Evolutionary conservation across 2,329 filamentous ascomycete species (phyloP).

Genomic region (Pseudopithomyces chartarum): DNA sequence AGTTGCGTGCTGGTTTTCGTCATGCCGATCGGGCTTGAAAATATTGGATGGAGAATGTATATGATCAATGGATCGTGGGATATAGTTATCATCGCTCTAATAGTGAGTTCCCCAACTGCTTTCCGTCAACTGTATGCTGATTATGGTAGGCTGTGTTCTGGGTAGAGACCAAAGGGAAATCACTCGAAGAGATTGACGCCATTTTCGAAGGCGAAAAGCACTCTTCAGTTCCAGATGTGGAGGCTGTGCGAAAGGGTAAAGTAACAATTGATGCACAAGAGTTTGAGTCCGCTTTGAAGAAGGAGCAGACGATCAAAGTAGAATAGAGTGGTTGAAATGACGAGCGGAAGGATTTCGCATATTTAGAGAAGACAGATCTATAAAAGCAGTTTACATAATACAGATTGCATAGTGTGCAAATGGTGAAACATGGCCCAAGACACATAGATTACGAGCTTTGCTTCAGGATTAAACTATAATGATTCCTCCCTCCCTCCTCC

Average conservation of each 20-base stretch:
- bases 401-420: too few relatives aligned
- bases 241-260: background rate
- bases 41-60: conserved; percentile 13
- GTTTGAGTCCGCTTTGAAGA: too few relatives aligned
- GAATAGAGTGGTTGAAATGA: background rate
- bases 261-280: background rate
- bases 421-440: too few relatives aligned
- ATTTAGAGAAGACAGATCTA: too few relatives aligned
- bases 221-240: conserved; percentile 10
- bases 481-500: too few relatives aligned
- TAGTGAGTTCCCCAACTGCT: background rate
- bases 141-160: conserved; percentile 11
- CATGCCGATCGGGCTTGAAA: conserved; percentile 7
- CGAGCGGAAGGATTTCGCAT: too few relatives aligned
- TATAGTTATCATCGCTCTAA: conserved; percentile 18
- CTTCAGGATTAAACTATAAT: too few relatives aligned
- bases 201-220: conserved; percentile 19
- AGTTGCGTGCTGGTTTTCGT: conserved; percentile 2
- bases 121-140: background rate
- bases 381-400: too few relatives aligned
- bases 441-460: too few relatives aligned
- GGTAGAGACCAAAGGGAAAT: conserved; percentile 18
- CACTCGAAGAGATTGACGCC: conserved; percentile 16
- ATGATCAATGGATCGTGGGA: conserved; percentile 19
- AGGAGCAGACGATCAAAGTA: background rate